Evolutionary conservation across 2,329 filamentous ascomycete genomes (phyloP).

Genomic region (Truncatella angustata): DNA sequence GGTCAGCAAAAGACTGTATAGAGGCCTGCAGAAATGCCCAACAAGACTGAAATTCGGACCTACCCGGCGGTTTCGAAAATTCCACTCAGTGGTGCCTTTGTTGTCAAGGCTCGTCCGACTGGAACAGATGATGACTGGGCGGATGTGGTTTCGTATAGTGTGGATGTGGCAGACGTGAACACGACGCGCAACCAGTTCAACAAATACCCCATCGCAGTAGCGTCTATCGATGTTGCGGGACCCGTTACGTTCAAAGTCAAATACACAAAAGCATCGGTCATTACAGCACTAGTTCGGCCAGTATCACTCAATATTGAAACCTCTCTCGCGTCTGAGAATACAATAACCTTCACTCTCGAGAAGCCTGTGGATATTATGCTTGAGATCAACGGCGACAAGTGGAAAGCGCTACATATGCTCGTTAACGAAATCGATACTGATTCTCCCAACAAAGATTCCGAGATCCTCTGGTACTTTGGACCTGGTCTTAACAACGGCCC

Average conservation of each 20-base stretch:
- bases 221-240: neutral
- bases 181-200: neutral
- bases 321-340: neutral
- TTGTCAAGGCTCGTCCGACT: neutral
- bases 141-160: neutral
- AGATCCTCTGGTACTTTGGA: neutral
- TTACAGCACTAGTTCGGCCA: neutral
- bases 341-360: neutral
- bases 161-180: neutral
- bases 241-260: neutral
- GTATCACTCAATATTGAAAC: neutral
- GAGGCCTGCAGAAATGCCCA: too few species aligned
- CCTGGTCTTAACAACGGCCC: neutral
- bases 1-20: too few species aligned
- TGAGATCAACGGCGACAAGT: neutral
- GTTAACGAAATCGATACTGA: neutral
- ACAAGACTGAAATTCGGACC: neutral
- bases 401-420: neutral
- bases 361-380: neutral
- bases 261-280: neutral
- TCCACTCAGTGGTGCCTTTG: neutral
- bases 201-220: neutral
- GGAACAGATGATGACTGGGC: neutral
- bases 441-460: neutral
- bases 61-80: neutral